These are phyloP conservation scores for Ophiocytium majus DNA, from an alignment of 352 stramenopile genomes.

Conservation along the genomic window DNA sequence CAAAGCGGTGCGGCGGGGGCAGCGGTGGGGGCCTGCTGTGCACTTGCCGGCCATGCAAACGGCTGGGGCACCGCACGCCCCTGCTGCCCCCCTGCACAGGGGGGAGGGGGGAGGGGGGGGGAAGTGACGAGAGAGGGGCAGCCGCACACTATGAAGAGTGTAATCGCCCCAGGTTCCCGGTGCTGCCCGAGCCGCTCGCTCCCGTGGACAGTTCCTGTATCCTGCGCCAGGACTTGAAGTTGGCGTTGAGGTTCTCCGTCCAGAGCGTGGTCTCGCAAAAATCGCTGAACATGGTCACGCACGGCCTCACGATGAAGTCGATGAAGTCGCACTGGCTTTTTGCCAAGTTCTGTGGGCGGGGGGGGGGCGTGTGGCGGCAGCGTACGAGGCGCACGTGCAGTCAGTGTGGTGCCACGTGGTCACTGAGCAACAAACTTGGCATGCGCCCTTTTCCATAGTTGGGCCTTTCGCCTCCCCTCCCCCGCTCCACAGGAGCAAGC, in stretches of 20 bases:
- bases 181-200: not conserved
- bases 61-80: too few species aligned
- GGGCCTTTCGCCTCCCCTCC: too few species aligned
- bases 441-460: too few species aligned
- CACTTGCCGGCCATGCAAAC: too few species aligned
- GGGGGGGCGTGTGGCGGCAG: slow-evolving; percentile 29
- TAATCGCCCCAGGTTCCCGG: not conserved
- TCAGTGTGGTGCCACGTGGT: too few species aligned
- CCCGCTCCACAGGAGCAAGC: too few species aligned
- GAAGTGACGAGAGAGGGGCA: too few species aligned
- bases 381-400: too few species aligned
- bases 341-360: slow-evolving; percentile 78
- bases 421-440: too few species aligned
- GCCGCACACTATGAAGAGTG: not conserved
- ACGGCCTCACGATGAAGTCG: slow-evolving; percentile 82
- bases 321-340: slow-evolving; percentile 89
- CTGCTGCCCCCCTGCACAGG: too few species aligned
- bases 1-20: too few species aligned
- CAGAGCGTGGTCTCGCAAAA: slow-evolving; percentile 49
- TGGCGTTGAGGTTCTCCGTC: slow-evolving; percentile 49
- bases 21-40: too few species aligned
- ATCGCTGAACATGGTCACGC: slow-evolving; percentile 41
- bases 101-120: not conserved
- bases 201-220: slow-evolving; percentile 24
- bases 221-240: slow-evolving; percentile 38